These are phyloP conservation scores for Arthroderma sp. DNA, from an alignment of 2,329 filamentous ascomycete species.

Conservation along the genomic window DNA sequence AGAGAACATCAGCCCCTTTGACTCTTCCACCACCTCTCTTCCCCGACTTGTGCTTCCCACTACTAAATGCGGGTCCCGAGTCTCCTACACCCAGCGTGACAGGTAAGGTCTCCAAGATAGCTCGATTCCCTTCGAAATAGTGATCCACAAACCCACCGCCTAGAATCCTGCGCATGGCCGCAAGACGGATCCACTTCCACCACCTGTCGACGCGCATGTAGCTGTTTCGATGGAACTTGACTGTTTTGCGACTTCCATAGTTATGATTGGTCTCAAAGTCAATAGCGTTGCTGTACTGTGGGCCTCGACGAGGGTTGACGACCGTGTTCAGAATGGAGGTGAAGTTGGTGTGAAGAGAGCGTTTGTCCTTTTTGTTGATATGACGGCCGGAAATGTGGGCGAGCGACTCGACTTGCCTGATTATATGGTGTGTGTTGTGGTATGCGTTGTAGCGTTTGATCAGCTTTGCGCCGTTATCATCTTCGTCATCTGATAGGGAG, in stretches of 20 bases:
- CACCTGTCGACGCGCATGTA: conserved; percentile 56
- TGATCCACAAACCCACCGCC: conserved; percentile 52
- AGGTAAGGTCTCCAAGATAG: conserved; percentile 49
- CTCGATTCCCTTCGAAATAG: conserved; percentile 48
- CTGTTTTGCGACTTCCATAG: conserved; percentile 50
- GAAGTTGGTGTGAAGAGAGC: conserved; percentile 54
- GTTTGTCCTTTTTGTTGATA: conserved; percentile 55
- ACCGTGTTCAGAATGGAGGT: conserved; percentile 54
- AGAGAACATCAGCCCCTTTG: neutral
- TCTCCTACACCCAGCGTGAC: conserved; percentile 14
- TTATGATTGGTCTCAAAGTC: conserved; percentile 47
- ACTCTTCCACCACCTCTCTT: neutral
- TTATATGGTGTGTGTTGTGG: conserved; percentile 50
- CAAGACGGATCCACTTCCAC: conserved; percentile 59
- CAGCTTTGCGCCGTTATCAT: conserved; percentile 31
- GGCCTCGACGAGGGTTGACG: conserved; percentile 54
- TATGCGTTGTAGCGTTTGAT: conserved; percentile 58
- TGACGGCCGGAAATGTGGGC: conserved; percentile 49
- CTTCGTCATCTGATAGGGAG: conserved; percentile 22
- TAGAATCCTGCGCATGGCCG: conserved; percentile 48
- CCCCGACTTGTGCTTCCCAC: neutral
- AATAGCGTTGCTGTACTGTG: conserved; percentile 53
- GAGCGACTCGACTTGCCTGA: conserved; percentile 47
- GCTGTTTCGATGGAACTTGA: conserved; percentile 48
- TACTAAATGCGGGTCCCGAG: neutral